Conservation (phyloP, 768 basidiomycete species). For the Russula dissimulans region DNA sequence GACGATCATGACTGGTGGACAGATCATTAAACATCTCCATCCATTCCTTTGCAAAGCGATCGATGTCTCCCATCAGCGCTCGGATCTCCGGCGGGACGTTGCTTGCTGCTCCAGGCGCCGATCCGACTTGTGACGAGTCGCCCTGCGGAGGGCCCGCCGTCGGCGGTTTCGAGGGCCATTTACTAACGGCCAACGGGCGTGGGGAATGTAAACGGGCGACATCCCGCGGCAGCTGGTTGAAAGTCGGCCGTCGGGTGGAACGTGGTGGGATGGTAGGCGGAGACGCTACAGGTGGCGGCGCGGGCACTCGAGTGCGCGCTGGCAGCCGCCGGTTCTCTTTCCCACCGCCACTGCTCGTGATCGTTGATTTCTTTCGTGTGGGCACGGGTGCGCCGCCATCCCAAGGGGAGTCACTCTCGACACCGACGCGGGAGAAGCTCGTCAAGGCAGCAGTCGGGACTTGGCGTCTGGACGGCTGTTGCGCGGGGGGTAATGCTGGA, state of each 20-base stretch:
- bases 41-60: conserved; percentile 13
- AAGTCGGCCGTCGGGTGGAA: background rate
- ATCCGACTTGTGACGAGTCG: background rate
- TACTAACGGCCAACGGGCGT: conserved; percentile 1
- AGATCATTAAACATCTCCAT: conserved; percentile 11
- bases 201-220: background rate
- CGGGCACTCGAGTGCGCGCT: background rate
- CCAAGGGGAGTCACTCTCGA: background rate
- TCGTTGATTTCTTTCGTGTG: background rate
- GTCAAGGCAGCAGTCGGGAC: background rate
- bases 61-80: conserved; percentile 7
- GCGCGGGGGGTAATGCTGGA: background rate
- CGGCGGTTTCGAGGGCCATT: background rate
- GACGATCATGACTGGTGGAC: background rate
- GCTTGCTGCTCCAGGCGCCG: background rate
- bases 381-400: background rate
- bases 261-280: background rate
- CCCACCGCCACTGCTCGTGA: background rate
- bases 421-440: background rate
- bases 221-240: background rate
- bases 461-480: background rate
- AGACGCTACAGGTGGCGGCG: background rate
- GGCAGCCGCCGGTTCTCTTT: conserved; percentile 7
- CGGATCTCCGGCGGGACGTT: conserved; percentile 1
- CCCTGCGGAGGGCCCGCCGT: background rate